A percentile compares a stretch with the other conserved stretches of the same genome.
phyloP scores from a whole-genome alignment of 495 filamentous ascomycete species.

The Evansstolkia leycettana region DNA sequence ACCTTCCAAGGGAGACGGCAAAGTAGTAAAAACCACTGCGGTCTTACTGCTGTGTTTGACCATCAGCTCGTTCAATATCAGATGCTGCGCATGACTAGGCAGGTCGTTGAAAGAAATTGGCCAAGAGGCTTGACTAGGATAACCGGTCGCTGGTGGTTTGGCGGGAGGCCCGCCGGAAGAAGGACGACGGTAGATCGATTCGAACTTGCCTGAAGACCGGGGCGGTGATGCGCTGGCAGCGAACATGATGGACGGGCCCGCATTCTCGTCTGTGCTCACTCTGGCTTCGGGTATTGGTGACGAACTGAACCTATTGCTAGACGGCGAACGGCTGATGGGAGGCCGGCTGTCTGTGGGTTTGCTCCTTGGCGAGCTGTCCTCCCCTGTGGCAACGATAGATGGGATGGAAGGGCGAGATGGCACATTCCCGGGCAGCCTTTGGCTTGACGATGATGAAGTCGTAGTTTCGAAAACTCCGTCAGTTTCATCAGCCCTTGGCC shows the following conservation, averaged over 20 bases:
- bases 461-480: neutral
- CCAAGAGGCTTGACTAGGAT: conserved; percentile 40
- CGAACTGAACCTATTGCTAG: conserved; percentile 52
- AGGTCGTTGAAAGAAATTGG: conserved; percentile 78
- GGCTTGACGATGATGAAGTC: neutral
- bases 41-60: conserved; percentile 55
- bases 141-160: conserved; percentile 30
- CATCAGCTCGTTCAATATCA: conserved; percentile 80
- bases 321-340: conserved; percentile 19
- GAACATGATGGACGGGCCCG: conserved; percentile 72
- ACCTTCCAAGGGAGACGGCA: conserved; percentile 66
- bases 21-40: conserved; percentile 70
- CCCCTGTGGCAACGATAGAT: conserved; percentile 34
- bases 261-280: conserved; percentile 49
- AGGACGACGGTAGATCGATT: conserved; percentile 41
- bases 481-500: too few relatives aligned
- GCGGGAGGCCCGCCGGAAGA: conserved; percentile 12
- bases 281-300: conserved; percentile 62
- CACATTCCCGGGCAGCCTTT: conserved; percentile 1
- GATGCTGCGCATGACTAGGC: conserved; percentile 68
- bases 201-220: conserved; percentile 17
- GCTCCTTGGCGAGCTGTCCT: conserved; percentile 27
- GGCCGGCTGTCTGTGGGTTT: conserved; percentile 15
- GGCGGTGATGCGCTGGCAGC: conserved; percentile 36
- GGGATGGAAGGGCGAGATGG: conserved; percentile 17